Evolutionary conservation across 208 protist species (phyloP).

Genomic region (Trypanosoma conorhini): DNA sequence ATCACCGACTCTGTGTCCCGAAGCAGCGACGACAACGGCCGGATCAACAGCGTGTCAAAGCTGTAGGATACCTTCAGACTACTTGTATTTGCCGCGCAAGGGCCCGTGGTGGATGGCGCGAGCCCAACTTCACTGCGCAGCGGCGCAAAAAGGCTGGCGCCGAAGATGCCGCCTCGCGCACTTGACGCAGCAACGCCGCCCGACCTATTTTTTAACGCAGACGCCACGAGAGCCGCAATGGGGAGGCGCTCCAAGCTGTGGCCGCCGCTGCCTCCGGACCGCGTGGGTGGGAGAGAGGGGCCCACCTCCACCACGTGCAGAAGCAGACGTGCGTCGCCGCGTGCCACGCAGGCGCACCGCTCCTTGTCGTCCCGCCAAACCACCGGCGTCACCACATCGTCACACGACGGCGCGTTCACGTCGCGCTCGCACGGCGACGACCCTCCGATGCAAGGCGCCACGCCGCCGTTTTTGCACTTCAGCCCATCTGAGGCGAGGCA

Average conservation of each 20-base stretch:
- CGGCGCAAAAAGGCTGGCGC: not conserved
- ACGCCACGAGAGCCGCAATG: slow-evolving; percentile 9
- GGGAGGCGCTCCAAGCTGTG: not conserved
- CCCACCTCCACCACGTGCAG: slow-evolving; percentile 23
- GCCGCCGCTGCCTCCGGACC: too few species aligned
- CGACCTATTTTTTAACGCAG: slow-evolving; percentile 4
- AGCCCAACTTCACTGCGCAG: slow-evolving; percentile 18
- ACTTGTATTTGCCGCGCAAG: not conserved
- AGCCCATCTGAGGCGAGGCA: slow-evolving; percentile 34
- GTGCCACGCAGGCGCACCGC: slow-evolving; percentile 3
- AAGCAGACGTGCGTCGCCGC: slow-evolving; percentile 9
- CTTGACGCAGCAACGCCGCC: slow-evolving; percentile 6
- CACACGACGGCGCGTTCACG: not conserved
- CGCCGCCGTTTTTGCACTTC: slow-evolving; percentile 27
- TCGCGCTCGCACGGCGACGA: slow-evolving; percentile 8
- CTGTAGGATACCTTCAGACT: slow-evolving; percentile 23
- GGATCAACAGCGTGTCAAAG: slow-evolving; percentile 9
- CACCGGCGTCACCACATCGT: slow-evolving; percentile 13
- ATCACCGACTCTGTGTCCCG: slow-evolving; percentile 4
- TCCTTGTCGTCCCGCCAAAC: not conserved
- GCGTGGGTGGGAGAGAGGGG: not conserved
- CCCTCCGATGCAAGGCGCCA: slow-evolving; percentile 9
- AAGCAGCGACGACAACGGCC: not conserved
- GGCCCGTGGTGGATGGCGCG: not conserved
- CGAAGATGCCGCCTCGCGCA: not conserved